Evolutionary conservation across 768 basidiomycete species (phyloP), one percentile per base, ranked within the genome.

Genomic region (Tulasnella sp.): DNA sequence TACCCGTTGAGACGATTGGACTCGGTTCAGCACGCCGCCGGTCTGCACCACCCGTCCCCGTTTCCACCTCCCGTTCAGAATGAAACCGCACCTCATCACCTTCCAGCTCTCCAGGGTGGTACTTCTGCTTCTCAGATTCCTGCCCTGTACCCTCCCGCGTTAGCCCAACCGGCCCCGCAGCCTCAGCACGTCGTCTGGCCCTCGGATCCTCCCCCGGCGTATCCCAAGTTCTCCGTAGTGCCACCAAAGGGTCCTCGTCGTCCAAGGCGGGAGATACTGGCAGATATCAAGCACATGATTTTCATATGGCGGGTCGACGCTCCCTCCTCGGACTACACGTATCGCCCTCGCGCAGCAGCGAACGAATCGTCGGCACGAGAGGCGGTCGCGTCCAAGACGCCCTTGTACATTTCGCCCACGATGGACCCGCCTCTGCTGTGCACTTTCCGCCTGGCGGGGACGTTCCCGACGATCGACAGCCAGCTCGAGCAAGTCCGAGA

Each of bases 221-320:
- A 8, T 34, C 27, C 62, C 2, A 31, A 12, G 10, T 68, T 68
- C 31, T 27, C 62, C 16, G 56, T 52, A 2, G 39, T 21, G 10
- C 2, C n/a, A 3, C 34, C 56, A 7, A 38, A 27, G 10, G 38
- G 38, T 14, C 34, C 62, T 24, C 76, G 76, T 14, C 76, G 58
- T 18, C 76, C 48, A 9, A 52, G 76, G 21, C n/a, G 76, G 27
- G 76, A 77, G 40, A 77, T 56, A 14, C 58, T 77, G 0, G 34
- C 46, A 7, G 36, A 10, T 0, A 79, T 79, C 71, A 79, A 79
- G 44, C 68, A 74, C 34, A 44, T 79, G 78, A 36, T 79, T 19
- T 79, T 79, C 78, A 72, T 68, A 10, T 79, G 71, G 38, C 36
- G 78, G 19, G 71, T 48, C 36, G 44, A 73, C 38, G 24, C 68